These are phyloP conservation scores for Lachnellula subtilissima DNA, from an alignment of 2,329 filamentous ascomycete species.

Conservation along the genomic window DNA sequence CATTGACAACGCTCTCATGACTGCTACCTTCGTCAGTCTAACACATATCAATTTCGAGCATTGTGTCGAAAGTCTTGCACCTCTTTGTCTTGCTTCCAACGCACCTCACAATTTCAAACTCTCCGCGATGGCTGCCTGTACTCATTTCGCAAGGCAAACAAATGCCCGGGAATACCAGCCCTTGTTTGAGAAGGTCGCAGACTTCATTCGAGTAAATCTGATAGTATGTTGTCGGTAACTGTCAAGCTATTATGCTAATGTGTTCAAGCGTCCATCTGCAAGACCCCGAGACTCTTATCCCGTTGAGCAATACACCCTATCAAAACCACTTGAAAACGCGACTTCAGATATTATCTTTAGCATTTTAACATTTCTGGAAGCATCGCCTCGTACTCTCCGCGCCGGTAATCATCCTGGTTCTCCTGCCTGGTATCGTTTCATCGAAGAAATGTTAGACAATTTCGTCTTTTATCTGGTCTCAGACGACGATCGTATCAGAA, in stretches of 20 bases:
- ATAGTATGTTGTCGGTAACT: conserved; percentile 39
- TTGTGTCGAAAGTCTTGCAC: conserved; percentile 51
- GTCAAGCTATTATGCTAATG: conserved; percentile 10
- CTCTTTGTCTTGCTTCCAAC: conserved; percentile 51
- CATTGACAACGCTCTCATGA: conserved; percentile 61
- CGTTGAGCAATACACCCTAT: conserved; percentile 37
- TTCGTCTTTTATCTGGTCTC: conserved; percentile 28
- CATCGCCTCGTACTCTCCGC: conserved; percentile 47
- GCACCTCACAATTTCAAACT: conserved; percentile 58
- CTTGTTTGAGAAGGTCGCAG: conserved; percentile 51
- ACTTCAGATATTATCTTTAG: conserved; percentile 43
- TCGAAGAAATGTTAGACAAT: conserved; percentile 26
- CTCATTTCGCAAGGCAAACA: conserved; percentile 54
- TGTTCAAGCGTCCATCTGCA: conserved; percentile 15
- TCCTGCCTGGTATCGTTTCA: conserved; percentile 33
- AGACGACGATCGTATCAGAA: conserved; percentile 31
- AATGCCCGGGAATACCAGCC: conserved; percentile 46
- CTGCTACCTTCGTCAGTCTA: conserved; percentile 61
- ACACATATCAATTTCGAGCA: conserved; percentile 57
- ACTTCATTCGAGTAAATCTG: conserved; percentile 53
- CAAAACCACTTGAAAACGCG: conserved; percentile 37
- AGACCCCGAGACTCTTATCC: conserved; percentile 26
- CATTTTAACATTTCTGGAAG: conserved; percentile 54
- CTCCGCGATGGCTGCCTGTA: conserved; percentile 57
- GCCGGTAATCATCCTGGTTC: conserved; percentile 35